Percentiles rank a stretch among this genome's conserved stretches.
These are phyloP conservation scores for Microsporum canis DNA, from an alignment of 2,329 filamentous ascomycete species.

Conservation along the genomic window DNA sequence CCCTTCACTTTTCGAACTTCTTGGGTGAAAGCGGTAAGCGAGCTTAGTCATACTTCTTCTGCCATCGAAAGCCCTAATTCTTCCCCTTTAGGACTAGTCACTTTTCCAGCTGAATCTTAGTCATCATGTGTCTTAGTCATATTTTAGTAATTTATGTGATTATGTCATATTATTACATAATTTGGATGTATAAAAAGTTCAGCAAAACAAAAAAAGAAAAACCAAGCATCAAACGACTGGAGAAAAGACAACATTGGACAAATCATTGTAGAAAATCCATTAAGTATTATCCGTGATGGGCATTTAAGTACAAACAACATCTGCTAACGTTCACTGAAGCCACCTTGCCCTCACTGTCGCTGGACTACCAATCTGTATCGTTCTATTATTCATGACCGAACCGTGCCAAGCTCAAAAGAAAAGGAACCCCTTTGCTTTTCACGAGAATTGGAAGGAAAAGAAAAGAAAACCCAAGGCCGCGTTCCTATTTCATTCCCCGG, in stretches of 20 bases:
- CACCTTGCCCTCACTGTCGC: background rate
- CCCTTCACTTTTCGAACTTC: constrained; percentile 18
- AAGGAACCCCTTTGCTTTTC: background rate
- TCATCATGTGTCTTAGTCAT: background rate
- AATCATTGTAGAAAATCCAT: background rate
- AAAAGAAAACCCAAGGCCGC: background rate
- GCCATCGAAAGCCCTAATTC: constrained; percentile 30
- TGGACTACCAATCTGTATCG: background rate
- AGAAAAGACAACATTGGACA: background rate
- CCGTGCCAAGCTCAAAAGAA: background rate
- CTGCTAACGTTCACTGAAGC: constrained; percentile 3
- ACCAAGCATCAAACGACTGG: background rate
- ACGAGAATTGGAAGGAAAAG: background rate
- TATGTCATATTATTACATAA: background rate
- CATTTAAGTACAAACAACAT: background rate
- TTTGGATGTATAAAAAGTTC: too few species aligned
- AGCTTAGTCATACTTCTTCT: constrained; percentile 7
- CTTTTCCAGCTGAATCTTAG: background rate
- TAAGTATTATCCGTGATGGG: background rate
- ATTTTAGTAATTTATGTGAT: background rate
- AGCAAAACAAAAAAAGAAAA: background rate
- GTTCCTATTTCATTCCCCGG: background rate
- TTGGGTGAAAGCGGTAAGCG: constrained; percentile 12
- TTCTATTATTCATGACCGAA: background rate
- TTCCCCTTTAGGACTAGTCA: constrained; percentile 18